Base-by-base conservation (phyloP, 2,329 filamentous ascomycete species). In the Endothia cerciana region DNA sequence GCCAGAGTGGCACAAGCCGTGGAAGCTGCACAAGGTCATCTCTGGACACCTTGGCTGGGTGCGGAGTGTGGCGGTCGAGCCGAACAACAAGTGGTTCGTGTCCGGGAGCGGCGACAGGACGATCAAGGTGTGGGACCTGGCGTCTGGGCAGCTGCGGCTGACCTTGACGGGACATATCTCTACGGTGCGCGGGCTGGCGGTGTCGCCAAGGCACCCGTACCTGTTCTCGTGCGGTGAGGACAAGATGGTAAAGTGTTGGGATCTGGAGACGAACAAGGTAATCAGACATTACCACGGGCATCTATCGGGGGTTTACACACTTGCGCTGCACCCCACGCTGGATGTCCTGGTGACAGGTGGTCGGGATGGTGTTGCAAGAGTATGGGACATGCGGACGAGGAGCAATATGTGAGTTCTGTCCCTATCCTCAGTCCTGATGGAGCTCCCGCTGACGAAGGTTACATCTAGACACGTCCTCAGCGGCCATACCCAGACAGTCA, bases 161-260 rank as follows among this genome's bases (percentile, higher is more conserved):
- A 97, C 94, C 0, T 81, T 98, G 68, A 98, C 94, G 1, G 94
- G 94, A 43, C 94, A 97, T 78, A 97, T 97, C 73, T 96, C 92
- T 59, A 96, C 93, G 4, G 94, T 97, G 0, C 89, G 94, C 62
- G 95, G 95, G 2, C 85, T 99, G 58, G 95, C 94, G 0, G 92
- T 99, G 8, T 97, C 93, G 25, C 92, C 94, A 19, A 85, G 95
- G 57, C 95, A 99, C 79, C 96, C 95, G 0, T 99, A 99, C 75
- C 85, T 99, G 11, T 99, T 99, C 79, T 97, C 93, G 13, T 99
- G 95, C 74, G 96, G 93, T 66, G 95, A 99, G 79, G 95, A 99
- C 77, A 99, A 99, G 82, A 97, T 97, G 94, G 95, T 99, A 69
- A 99, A 99, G 80, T 99, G 95, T 80, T 99, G 95, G 95, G 95